These are phyloP conservation scores for Conringia planisiliqua DNA, from an alignment of 345 rosid species.

Conservation along the genomic window DNA sequence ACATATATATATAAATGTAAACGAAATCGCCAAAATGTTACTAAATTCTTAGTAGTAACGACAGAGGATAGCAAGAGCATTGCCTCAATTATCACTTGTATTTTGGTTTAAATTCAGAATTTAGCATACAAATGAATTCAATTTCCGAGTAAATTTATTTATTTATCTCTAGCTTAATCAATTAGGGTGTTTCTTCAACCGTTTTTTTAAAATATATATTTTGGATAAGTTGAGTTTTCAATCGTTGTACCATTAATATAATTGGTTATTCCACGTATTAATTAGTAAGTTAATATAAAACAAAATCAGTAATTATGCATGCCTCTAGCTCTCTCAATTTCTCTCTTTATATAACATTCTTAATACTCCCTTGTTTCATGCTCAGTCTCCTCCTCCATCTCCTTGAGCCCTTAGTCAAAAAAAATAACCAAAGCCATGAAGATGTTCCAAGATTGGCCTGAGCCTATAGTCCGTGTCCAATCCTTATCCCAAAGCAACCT, in stretches of 20 bases:
- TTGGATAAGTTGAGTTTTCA: not conserved
- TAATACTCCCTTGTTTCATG: not conserved
- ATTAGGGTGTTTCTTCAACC: not conserved
- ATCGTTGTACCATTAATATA: not conserved
- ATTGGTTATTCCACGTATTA: not conserved
- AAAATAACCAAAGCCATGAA: slow-evolving; percentile 34
- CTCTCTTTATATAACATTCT: slow-evolving; percentile 6
- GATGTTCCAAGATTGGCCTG: slow-evolving; percentile 75
- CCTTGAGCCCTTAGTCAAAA: not conserved
- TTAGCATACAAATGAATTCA: not conserved
- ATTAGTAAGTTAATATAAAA: not conserved
- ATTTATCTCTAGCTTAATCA: not conserved
- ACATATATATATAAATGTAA: not conserved
- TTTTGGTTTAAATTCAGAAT: not conserved
- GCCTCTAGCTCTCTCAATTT: not conserved
- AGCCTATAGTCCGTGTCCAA: slow-evolving; percentile 91
- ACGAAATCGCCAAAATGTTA: not conserved
- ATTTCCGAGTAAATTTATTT: not conserved
- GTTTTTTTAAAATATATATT: not conserved
- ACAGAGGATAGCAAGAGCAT: not conserved
- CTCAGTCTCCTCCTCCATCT: slow-evolving; percentile 5
- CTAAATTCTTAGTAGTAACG: not conserved
- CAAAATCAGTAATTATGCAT: not conserved
- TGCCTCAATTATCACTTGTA: not conserved
- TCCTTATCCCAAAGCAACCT: slow-evolving; percentile 62